A percentile compares a stretch with the other conserved stretches of the same genome.
These are phyloP conservation scores for Neurospora discreta DNA, from an alignment of 495 filamentous ascomycete species.

Conservation along the genomic window DNA sequence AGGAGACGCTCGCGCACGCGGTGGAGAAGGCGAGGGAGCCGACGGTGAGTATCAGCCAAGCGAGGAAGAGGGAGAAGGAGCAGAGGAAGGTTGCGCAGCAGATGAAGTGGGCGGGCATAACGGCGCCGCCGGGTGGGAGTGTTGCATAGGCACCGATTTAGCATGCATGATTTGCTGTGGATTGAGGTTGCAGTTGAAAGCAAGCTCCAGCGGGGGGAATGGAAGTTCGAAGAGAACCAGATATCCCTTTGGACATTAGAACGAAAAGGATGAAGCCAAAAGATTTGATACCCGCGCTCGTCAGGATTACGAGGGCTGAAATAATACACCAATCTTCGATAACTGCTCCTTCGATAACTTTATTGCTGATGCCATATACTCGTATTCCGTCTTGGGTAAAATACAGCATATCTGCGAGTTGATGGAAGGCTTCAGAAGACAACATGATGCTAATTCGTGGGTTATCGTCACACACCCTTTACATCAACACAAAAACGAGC, in stretches of 20 bases:
- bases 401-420: background rate
- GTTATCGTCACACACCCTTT: no score
- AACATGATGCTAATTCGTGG: no score
- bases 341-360: background rate
- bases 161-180: background rate
- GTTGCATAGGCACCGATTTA: background rate
- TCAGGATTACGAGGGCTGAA: background rate
- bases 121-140: background rate
- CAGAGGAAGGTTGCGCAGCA: conserved; percentile 22
- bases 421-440: background rate
- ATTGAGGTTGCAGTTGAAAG: background rate
- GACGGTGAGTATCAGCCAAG: conserved; percentile 32
- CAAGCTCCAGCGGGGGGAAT: background rate
- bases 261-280: background rate
- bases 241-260: background rate
- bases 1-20: conserved; percentile 38
- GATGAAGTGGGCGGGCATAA: conserved; percentile 14
- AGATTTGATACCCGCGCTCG: background rate
- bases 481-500: no score
- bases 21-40: conserved; percentile 26
- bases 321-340: background rate
- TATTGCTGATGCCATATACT: background rate
- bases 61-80: conserved; percentile 33
- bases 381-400: background rate
- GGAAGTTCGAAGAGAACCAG: background rate